phyloP scores from a whole-genome alignment of 108 stramenopile species.

The Licmophora abbreviata region DNA sequence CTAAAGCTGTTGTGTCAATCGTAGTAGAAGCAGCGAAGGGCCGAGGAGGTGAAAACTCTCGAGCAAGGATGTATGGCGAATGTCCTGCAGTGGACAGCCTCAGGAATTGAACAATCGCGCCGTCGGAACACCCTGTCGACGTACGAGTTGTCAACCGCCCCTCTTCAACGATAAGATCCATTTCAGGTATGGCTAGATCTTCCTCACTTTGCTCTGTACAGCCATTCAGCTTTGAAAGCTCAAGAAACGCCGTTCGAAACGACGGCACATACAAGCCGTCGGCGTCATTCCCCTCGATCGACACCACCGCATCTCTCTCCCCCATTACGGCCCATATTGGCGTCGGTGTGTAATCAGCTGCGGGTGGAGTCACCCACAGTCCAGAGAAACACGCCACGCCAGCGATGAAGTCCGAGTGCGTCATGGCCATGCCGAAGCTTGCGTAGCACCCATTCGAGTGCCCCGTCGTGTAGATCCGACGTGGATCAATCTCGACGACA shows the following conservation, averaged over 20 bases:
- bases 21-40: neutral
- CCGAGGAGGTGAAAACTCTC: too few species aligned
- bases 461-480: constrained; percentile 26
- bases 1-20: constrained; percentile 18
- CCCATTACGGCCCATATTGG: constrained; percentile 16
- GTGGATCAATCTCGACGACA: constrained; percentile 9
- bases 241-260: neutral
- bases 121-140: constrained; percentile 13
- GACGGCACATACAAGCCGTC: constrained; percentile 3
- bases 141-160: neutral
- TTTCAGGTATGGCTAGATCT: neutral
- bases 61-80: constrained; percentile 5
- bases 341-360: constrained; percentile 8
- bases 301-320: too few species aligned
- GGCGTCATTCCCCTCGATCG: constrained; percentile 12
- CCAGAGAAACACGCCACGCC: constrained; percentile 26
- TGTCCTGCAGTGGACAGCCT: constrained; percentile 11
- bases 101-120: constrained; percentile 12
- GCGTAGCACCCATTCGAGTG: constrained; percentile 28
- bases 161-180: neutral
- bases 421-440: constrained; percentile 13
- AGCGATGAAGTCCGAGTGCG: constrained; percentile 19
- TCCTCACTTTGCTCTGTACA: neutral
- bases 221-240: too few species aligned
- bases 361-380: constrained; percentile 3